phyloP scores from a whole-genome alignment of 768 basidiomycete species.

The Lepiota subincarnata region DNA sequence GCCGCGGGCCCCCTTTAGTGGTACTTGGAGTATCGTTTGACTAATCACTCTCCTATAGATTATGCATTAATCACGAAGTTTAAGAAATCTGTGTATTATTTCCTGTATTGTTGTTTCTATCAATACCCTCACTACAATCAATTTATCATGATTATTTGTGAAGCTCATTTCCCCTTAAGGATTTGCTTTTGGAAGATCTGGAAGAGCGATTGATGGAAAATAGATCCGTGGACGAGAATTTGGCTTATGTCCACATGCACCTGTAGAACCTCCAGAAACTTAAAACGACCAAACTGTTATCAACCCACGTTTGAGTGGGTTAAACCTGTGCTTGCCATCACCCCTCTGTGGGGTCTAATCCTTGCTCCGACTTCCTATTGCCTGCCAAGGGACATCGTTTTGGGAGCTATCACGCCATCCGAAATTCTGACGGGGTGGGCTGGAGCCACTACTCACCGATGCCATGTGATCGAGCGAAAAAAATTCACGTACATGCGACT shows the following conservation, averaged over 20 bases:
- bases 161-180: background rate
- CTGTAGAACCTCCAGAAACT: background rate
- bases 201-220: background rate
- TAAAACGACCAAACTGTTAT: background rate
- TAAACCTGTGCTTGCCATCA: conserved; percentile 1
- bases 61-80: conserved; percentile 11
- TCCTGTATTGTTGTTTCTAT: conserved; percentile 2
- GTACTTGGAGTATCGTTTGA: background rate
- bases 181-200: too few relatives aligned
- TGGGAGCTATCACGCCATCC: background rate
- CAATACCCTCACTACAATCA: conserved; percentile 9
- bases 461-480: conserved; percentile 1
- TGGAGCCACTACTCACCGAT: background rate
- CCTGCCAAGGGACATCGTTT: conserved; percentile 3
- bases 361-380: background rate
- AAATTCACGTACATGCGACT: background rate
- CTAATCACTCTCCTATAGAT: conserved; percentile 6
- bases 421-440: background rate
- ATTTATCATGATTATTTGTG: background rate
- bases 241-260: background rate
- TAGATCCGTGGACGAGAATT: background rate
- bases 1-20: background rate
- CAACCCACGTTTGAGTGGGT: background rate
- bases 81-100: conserved; percentile 13
- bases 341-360: background rate